Conservation (phyloP, 768 basidiomycete genomes). For the Lentinula sp. region DNA sequence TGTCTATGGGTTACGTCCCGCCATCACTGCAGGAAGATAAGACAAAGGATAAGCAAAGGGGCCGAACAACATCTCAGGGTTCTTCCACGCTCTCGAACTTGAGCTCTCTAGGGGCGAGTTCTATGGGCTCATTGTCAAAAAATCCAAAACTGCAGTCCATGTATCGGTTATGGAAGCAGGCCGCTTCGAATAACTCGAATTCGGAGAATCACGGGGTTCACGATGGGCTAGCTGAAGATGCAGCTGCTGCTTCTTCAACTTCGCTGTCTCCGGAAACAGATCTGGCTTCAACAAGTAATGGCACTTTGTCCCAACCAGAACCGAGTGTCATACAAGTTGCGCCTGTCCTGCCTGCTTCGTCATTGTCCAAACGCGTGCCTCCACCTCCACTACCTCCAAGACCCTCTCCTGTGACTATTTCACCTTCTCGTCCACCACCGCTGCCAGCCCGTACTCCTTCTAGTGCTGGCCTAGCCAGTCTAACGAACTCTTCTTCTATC, state of each 20-base stretch:
- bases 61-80: background rate
- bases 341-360: conserved; percentile 4
- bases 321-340: background rate
- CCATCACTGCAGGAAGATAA: conserved; percentile 33
- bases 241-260: background rate
- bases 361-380: conserved; percentile 23
- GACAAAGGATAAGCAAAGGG: conserved; percentile 21
- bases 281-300: background rate
- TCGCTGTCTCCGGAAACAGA: background rate
- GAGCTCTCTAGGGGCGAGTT: background rate
- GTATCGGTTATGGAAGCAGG: conserved; percentile 65
- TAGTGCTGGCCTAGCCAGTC: background rate
- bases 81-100: background rate
- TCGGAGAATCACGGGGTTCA: background rate
- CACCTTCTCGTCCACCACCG: conserved; percentile 7
- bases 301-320: background rate
- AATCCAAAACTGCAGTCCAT: conserved; percentile 59
- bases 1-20: conserved; percentile 77
- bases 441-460: conserved; percentile 8
- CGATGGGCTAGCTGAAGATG: conserved; percentile 7
- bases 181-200: background rate
- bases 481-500: background rate
- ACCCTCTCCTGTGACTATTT: conserved; percentile 24
- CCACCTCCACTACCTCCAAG: conserved; percentile 37
- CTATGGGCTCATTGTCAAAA: conserved; percentile 23